Conservation (phyloP, 2,329 filamentous ascomycete species). For the Scolecobasidium constrictum region DNA sequence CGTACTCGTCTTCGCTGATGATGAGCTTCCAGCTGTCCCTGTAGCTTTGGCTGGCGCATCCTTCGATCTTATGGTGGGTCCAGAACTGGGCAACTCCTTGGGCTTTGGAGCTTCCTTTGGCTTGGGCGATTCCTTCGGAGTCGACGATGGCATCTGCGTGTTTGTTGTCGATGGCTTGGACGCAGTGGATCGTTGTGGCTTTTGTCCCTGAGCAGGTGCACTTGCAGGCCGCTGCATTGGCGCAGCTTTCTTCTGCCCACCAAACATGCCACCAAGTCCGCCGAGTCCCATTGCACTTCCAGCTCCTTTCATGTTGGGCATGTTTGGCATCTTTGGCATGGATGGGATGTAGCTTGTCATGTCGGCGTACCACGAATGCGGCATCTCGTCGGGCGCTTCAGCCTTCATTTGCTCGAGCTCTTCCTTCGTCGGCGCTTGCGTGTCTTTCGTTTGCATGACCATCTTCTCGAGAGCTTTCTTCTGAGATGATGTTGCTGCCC, state of each 20-base stretch:
- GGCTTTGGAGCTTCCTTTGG: not conserved
- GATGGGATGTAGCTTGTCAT: slow-evolving; percentile 23
- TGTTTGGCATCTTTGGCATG: slow-evolving; percentile 17
- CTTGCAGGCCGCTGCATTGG: not conserved
- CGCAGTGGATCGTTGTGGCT: not conserved
- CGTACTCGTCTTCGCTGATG: not conserved
- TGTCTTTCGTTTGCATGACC: slow-evolving; percentile 6
- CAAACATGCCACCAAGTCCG: not conserved
- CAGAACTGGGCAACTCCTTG: not conserved
- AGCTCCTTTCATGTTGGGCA: slow-evolving; percentile 13
- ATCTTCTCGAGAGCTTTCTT: slow-evolving; percentile 19
- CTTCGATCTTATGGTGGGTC: not conserved
- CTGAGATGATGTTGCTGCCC: slow-evolving; percentile 22
- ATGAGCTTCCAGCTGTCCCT: not conserved
- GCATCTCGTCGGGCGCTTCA: slow-evolving; percentile 22
- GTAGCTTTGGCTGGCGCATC: not conserved
- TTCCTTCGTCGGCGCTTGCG: slow-evolving; percentile 4
- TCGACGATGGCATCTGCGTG: not conserved
- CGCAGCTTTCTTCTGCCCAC: not conserved
- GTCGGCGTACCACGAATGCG: slow-evolving; percentile 21
- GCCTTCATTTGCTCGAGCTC: slow-evolving; percentile 21
- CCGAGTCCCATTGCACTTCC: slow-evolving; percentile 2
- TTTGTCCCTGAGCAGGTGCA: not conserved
- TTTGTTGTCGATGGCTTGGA: not conserved
- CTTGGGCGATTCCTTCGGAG: not conserved